A percentile compares a stretch with the other conserved stretches of the same genome.
These are phyloP conservation scores for Diaporthe vexans DNA, from an alignment of 2,329 filamentous ascomycete genomes.

Conservation along the genomic window DNA sequence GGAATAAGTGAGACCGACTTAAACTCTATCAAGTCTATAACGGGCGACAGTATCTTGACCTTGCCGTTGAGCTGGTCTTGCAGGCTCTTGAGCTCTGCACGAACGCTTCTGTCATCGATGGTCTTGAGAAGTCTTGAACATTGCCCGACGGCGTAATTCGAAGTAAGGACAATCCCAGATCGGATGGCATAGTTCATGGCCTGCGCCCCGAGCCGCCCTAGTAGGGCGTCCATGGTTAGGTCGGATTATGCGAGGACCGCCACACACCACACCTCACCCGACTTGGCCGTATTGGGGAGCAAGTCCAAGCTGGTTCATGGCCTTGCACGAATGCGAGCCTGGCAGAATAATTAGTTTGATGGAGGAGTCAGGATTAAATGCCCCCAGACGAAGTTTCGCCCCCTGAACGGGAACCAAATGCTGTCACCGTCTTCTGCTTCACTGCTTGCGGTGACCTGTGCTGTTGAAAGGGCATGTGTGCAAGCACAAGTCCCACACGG, in stretches of 20 bases:
- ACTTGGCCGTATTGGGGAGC: slow-evolving; percentile 30
- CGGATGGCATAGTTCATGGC: slow-evolving; percentile 94
- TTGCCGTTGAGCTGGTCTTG: slow-evolving; percentile 86
- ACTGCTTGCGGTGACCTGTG: slow-evolving; percentile 1
- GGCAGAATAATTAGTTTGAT: neutral
- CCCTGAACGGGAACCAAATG: neutral
- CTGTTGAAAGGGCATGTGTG: neutral
- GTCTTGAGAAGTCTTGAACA: slow-evolving; percentile 83
- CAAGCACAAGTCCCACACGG: neutral
- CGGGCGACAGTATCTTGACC: slow-evolving; percentile 91
- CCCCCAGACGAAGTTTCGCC: neutral
- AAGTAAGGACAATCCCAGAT: slow-evolving; percentile 88
- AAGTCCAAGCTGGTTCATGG: slow-evolving; percentile 25
- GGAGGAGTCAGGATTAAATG: neutral
- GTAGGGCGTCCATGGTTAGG: slow-evolving; percentile 77
- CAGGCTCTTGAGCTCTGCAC: slow-evolving; percentile 76
- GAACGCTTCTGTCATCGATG: slow-evolving; percentile 78
- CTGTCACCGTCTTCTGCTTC: neutral
- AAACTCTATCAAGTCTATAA: slow-evolving; percentile 92
- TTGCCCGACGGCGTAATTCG: slow-evolving; percentile 86
- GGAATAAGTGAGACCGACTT: slow-evolving; percentile 68
- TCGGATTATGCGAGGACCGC: slow-evolving; percentile 19
- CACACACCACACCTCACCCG: slow-evolving; percentile 29
- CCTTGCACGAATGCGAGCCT: neutral
- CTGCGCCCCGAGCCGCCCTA: slow-evolving; percentile 71